Conservation (phyloP, 108 stramenopile species). For the Cylindrotheca closterium region DNA sequence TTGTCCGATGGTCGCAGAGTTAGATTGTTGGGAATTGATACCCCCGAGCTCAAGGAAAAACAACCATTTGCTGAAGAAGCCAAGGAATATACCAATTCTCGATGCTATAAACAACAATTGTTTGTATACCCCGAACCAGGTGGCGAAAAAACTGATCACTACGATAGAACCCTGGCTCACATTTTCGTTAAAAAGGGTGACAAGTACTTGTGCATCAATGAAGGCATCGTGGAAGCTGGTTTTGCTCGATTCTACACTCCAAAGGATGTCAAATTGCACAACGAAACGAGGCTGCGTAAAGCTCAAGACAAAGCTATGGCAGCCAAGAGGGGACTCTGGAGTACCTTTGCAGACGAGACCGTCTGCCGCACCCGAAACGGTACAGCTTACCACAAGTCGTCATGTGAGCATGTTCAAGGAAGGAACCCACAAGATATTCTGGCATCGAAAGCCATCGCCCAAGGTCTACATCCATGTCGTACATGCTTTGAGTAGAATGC, state of each 20-base stretch:
- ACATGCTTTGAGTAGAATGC: constrained; percentile 41
- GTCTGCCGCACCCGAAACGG: constrained; percentile 63
- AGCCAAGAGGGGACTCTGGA: constrained; percentile 27
- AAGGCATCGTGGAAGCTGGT: constrained; percentile 68
- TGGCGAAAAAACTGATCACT: constrained; percentile 54
- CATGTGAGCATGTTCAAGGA: constrained; percentile 56
- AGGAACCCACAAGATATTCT: constrained; percentile 40
- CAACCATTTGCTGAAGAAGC: constrained; percentile 77
- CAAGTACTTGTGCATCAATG: constrained; percentile 72
- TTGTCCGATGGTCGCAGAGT: constrained; percentile 58
- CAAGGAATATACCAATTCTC: constrained; percentile 65
- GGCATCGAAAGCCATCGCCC: constrained; percentile 51
- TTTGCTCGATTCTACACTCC: constrained; percentile 61
- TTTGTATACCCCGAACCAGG: constrained; percentile 42
- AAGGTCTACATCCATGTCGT: constrained; percentile 72
- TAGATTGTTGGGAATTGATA: constrained; percentile 76
- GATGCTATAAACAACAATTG: constrained; percentile 56
- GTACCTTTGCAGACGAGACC: constrained; percentile 37
- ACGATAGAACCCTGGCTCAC: constrained; percentile 63
- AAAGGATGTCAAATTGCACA: constrained; percentile 40
- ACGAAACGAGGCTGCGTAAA: constrained; percentile 57
- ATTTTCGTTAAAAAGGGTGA: constrained; percentile 46
- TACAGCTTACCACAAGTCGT: constrained; percentile 61
- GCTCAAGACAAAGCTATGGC: constrained; percentile 51
- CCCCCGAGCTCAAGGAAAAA: constrained; percentile 78